A percentile compares a stretch with the other conserved stretches of the same genome.
Evolutionary conservation across 2,329 filamentous ascomycete species (phyloP).

Genomic region (Arachnomyces sp.): DNA sequence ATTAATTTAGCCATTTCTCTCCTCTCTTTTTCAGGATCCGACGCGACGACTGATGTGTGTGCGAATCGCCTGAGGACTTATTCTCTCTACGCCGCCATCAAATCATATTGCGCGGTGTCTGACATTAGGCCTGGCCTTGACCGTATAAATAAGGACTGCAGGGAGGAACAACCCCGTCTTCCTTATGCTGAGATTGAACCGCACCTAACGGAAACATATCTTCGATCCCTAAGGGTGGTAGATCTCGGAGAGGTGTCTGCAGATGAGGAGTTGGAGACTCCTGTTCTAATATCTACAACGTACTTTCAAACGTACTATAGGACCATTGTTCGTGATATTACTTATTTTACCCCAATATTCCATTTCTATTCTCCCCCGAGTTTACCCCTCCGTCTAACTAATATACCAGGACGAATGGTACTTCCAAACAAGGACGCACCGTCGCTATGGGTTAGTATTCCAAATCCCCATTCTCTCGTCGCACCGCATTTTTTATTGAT

Average conservation of each 20-base stretch:
- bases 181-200: conserved; percentile 13
- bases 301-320: conserved; percentile 23
- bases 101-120: conserved; percentile 21
- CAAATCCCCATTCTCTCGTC: neutral
- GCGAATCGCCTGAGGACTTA: conserved; percentile 24
- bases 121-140: conserved; percentile 19
- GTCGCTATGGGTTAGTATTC: conserved; percentile 28
- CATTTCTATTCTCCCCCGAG: neutral
- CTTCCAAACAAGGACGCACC: conserved; percentile 27
- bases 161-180: conserved; percentile 20
- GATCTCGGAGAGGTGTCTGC: conserved; percentile 23
- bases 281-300: conserved; percentile 24
- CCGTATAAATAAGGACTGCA: conserved; percentile 19
- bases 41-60: conserved; percentile 21
- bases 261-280: conserved; percentile 12
- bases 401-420: conserved; percentile 23
- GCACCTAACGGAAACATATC: conserved; percentile 25
- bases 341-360: neutral
- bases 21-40: conserved; percentile 21
- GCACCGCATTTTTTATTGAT: neutral
- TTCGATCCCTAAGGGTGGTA: conserved; percentile 25
- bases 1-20: conserved; percentile 25
- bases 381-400: conserved; percentile 1
- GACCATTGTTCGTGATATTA: conserved; percentile 24
- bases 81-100: conserved; percentile 30